A percentile compares a stretch with the other conserved stretches of the same genome.
Conservation (phyloP, 2,329 filamentous ascomycete species). For the Chrysoporthe puriensis region DNA sequence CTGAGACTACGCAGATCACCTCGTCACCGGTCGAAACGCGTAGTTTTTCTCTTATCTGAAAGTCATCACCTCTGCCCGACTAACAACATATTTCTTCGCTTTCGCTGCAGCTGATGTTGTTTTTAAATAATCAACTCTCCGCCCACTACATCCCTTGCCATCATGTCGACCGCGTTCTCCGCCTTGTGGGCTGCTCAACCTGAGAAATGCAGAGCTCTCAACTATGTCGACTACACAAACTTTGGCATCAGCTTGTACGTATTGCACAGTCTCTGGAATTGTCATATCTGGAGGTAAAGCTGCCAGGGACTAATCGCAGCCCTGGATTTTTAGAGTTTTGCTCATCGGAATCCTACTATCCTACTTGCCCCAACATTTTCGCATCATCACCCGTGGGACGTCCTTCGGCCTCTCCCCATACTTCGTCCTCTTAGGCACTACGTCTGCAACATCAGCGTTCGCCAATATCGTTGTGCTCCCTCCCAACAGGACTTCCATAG, state of each 20-base stretch:
- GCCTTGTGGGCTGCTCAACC: neutral
- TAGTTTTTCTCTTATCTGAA: neutral
- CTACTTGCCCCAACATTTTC: conserved; percentile 91
- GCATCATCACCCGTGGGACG: conserved; percentile 82
- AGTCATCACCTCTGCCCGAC: neutral
- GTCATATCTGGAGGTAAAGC: neutral
- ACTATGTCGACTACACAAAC: conserved; percentile 20
- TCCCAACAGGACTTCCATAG: conserved; percentile 77
- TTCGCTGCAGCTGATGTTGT: neutral
- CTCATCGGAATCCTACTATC: conserved; percentile 87
- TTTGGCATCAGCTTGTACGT: conserved; percentile 15
- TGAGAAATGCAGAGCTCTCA: conserved; percentile 6
- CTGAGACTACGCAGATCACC: conserved; percentile 11
- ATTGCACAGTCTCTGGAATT: neutral
- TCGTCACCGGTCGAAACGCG: conserved; percentile 10
- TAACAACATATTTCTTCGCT: neutral
- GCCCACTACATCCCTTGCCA: neutral
- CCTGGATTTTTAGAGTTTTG: conserved; percentile 59
- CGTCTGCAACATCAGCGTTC: conserved; percentile 85
- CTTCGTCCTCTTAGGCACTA: conserved; percentile 89
- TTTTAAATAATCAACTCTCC: neutral
- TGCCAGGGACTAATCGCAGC: neutral
- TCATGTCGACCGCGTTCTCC: neutral
- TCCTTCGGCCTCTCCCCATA: conserved; percentile 95
- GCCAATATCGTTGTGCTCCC: conserved; percentile 90